These are phyloP conservation scores for Phytopythium litorale DNA, from an alignment of 352 stramenopile species.

Conservation along the genomic window DNA sequence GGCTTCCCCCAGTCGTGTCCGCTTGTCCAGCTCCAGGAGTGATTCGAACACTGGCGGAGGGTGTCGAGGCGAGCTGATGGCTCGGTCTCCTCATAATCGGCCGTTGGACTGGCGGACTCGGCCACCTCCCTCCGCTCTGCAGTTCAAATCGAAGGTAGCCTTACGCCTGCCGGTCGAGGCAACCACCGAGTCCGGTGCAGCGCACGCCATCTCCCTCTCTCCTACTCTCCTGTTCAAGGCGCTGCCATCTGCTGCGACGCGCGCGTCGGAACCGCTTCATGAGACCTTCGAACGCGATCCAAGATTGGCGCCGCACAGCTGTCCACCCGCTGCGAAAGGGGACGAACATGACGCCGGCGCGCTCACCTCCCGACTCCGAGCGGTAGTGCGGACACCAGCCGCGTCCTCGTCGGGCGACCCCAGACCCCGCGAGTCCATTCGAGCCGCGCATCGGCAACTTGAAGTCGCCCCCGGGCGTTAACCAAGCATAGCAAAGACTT, in stretches of 20 bases:
- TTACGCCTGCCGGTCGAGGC: not conserved
- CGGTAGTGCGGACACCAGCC: not conserved
- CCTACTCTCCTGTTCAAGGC: too few species aligned
- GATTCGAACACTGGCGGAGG: not conserved
- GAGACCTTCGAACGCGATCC: too few species aligned
- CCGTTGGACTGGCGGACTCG: not conserved
- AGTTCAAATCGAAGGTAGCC: not conserved
- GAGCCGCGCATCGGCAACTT: not conserved
- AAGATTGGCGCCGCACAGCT: too few species aligned
- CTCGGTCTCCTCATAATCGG: not conserved
- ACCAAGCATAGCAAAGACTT: too few species aligned
- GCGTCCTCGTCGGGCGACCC: not conserved
- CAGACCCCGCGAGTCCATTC: not conserved
- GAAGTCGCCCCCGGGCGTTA: not conserved
- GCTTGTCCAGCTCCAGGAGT: not conserved
- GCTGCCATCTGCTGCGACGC: too few species aligned
- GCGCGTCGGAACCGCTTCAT: too few species aligned
- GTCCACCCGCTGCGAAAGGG: too few species aligned
- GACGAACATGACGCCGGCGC: too few species aligned
- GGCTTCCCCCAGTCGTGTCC: not conserved
- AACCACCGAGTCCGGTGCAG: not conserved
- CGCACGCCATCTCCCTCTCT: too few species aligned
- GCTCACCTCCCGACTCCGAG: too few species aligned
- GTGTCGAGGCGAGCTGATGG: not conserved
- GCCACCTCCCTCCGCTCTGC: not conserved